Conservation (phyloP, 441 rosid genomes). For the Metrosideros polymorpha region DNA sequence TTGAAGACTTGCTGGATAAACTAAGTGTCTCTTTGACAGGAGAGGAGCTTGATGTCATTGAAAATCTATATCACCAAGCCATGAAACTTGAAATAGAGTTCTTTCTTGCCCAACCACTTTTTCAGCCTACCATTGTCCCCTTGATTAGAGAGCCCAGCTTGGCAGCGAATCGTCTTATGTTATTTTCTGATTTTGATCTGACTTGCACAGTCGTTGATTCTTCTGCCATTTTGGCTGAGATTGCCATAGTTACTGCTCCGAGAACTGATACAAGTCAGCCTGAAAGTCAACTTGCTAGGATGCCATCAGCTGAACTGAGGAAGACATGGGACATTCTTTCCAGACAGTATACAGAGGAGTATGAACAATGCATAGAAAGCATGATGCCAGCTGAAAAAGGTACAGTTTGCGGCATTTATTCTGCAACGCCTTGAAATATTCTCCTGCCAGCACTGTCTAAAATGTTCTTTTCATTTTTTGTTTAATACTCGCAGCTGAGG, state of each 20-base stretch:
- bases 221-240: slow-evolving; percentile 93
- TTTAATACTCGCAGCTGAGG: background rate
- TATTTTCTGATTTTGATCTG: slow-evolving; percentile 95
- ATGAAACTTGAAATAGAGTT: slow-evolving; percentile 95
- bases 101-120: slow-evolving; percentile 50
- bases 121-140: slow-evolving; percentile 19
- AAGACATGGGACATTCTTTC: slow-evolving; percentile 76
- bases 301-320: slow-evolving; percentile 73
- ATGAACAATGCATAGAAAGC: slow-evolving; percentile 82
- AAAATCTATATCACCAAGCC: slow-evolving; percentile 93
- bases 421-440: background rate
- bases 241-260: slow-evolving; percentile 88
- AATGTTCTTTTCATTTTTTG: background rate
- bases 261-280: slow-evolving; percentile 52
- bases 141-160: slow-evolving; percentile 46
- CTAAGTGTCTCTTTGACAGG: slow-evolving; percentile 91
- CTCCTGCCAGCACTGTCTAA: background rate
- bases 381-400: slow-evolving; percentile 59
- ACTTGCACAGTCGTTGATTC: slow-evolving; percentile 93
- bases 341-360: slow-evolving; percentile 71
- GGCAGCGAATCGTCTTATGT: slow-evolving; percentile 37
- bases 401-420: slow-evolving; percentile 4
- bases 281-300: slow-evolving; percentile 42
- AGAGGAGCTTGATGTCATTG: slow-evolving; percentile 86
- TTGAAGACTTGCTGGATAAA: slow-evolving; percentile 33